Evolutionary conservation across 208 protist genomes (phyloP).

Genomic region (Trypanosoma scelopori): DNA sequence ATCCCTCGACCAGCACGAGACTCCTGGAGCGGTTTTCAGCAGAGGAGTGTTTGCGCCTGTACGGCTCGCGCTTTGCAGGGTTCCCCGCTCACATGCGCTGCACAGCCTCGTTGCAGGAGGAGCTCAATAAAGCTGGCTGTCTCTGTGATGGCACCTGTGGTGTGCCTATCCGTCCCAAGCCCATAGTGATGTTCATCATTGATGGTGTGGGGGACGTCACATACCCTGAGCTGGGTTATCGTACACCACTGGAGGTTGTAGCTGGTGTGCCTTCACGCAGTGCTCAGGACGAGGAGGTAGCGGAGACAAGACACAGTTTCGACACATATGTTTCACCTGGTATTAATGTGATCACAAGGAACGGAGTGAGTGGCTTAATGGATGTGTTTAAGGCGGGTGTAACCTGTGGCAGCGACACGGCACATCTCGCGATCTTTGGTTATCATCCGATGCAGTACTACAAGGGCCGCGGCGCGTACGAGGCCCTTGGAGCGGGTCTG

Average conservation of each 20-base stretch:
- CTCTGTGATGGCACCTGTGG: neutral
- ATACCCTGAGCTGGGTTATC: conserved; percentile 47
- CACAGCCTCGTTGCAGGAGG: conserved; percentile 5
- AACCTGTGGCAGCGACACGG: conserved; percentile 76
- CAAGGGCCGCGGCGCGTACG: conserved; percentile 66
- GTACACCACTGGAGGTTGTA: conserved; percentile 75
- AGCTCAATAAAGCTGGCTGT: neutral
- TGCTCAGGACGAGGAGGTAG: neutral
- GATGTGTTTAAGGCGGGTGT: conserved; percentile 63
- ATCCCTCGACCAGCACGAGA: conserved; percentile 28
- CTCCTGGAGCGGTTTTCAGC: conserved; percentile 44
- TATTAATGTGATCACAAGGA: conserved; percentile 50
- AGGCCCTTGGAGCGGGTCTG: conserved; percentile 61
- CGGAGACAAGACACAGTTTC: neutral
- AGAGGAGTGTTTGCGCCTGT: conserved; percentile 30
- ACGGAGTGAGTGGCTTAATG: conserved; percentile 68
- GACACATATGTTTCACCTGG: conserved; percentile 23
- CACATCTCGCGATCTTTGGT: conserved; percentile 72
- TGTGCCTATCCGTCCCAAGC: conserved; percentile 40
- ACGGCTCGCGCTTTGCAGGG: conserved; percentile 45
- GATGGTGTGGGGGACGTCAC: conserved; percentile 74
- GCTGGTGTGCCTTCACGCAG: conserved; percentile 33
- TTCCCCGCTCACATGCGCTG: conserved; percentile 37
- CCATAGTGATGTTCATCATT: conserved; percentile 74
- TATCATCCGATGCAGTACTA: conserved; percentile 66